phyloP scores from a whole-genome alignment of 768 basidiomycete species.

The Psilocybe subaeruginosa region DNA sequence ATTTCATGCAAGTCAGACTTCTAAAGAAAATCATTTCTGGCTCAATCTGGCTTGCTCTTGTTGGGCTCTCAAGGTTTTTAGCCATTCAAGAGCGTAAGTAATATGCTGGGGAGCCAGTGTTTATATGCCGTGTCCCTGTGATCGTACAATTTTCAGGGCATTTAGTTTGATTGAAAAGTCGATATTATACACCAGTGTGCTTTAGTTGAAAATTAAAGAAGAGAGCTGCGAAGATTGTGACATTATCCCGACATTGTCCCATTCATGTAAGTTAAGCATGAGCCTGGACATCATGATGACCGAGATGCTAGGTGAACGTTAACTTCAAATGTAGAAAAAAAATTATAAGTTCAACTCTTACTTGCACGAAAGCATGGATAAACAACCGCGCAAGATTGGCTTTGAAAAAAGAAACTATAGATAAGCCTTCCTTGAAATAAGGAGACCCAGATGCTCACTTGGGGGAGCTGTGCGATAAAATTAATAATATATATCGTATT shows the following conservation, averaged over 20 bases:
- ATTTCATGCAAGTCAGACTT: too few species aligned
- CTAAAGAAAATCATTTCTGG: too few species aligned
- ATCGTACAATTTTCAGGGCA: too few species aligned
- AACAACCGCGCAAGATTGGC: not conserved
- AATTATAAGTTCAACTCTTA: not conserved
- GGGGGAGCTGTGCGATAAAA: not conserved
- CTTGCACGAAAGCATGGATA: not conserved
- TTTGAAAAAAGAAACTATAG: not conserved
- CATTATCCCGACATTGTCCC: not conserved
- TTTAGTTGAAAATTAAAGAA: not conserved
- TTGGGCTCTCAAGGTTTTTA: too few species aligned
- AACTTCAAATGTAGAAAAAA: too few species aligned
- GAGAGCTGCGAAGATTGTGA: not conserved
- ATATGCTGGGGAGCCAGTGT: too few species aligned
- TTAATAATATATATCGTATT: not conserved
- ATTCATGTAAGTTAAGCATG: not conserved
- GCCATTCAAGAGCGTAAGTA: too few species aligned
- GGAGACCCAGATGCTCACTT: not conserved
- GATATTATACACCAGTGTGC: too few species aligned
- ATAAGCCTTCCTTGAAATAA: too few species aligned
- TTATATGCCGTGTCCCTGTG: too few species aligned
- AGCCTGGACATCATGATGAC: conserved; percentile 1
- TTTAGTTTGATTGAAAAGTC: too few species aligned
- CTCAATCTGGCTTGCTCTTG: too few species aligned
- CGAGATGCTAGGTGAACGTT: not conserved